Conservation (phyloP, 2,329 filamentous ascomycete genomes). For the Colletotrichum nymphaeae region DNA sequence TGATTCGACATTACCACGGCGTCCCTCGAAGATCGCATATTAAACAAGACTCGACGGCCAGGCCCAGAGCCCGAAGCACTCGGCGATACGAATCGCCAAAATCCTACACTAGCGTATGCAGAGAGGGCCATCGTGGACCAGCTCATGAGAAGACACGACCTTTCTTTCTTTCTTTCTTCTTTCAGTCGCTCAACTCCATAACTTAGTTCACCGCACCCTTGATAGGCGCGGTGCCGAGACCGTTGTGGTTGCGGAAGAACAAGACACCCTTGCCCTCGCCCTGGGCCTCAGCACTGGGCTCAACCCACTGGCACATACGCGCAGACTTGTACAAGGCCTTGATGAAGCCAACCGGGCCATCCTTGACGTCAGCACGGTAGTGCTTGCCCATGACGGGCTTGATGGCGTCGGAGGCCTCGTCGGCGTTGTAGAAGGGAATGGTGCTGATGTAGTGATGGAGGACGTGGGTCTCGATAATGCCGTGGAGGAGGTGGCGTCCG, state of each 20-base stretch:
- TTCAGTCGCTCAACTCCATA: not conserved
- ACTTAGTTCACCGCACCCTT: constrained; percentile 26
- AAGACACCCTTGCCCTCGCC: constrained; percentile 86
- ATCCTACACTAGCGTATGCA: not conserved
- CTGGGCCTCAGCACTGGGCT: constrained; percentile 84
- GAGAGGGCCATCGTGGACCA: constrained; percentile 18
- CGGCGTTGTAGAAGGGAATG: constrained; percentile 85
- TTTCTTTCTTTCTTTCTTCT: not conserved
- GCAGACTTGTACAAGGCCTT: constrained; percentile 83
- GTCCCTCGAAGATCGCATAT: constrained; percentile 8
- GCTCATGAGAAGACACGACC: constrained; percentile 10
- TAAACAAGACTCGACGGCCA: constrained; percentile 3
- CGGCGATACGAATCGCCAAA: not conserved
- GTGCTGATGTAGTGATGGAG: constrained; percentile 97
- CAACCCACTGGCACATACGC: constrained; percentile 96
- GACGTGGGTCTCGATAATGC: constrained; percentile 97
- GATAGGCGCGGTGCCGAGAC: constrained; percentile 70
- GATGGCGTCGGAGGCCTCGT: constrained; percentile 63
- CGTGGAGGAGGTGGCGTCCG: constrained; percentile 89
- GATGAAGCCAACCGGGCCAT: constrained; percentile 85
- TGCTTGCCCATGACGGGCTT: constrained; percentile 94
- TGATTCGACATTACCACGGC: constrained; percentile 7
- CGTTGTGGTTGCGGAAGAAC: constrained; percentile 97
- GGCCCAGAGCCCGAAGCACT: not conserved
- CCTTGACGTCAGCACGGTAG: constrained; percentile 86